Evolutionary conservation across 2,329 filamentous ascomycete genomes (phyloP).

Genomic region (Diaporthe amygdali): DNA sequence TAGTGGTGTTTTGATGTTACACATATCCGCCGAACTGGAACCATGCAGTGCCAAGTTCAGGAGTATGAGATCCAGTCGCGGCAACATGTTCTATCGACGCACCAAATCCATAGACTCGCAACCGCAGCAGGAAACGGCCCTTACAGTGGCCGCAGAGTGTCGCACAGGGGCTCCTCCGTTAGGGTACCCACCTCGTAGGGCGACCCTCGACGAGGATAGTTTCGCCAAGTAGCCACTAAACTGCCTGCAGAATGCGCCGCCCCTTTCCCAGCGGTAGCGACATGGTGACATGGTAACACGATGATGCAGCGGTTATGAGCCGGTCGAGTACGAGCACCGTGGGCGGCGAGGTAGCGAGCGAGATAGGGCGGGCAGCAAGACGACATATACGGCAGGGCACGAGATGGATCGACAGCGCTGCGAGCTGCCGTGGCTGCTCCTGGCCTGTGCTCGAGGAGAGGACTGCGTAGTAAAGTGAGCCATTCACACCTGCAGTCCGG

Average conservation of each 20-base stretch:
- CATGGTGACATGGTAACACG: not conserved
- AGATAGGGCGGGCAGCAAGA: not conserved
- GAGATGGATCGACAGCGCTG: not conserved
- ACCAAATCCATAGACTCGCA: not conserved
- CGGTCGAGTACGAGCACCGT: not conserved
- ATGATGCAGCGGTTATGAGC: not conserved
- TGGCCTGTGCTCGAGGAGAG: not conserved
- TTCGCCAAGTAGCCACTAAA: slow-evolving; percentile 3
- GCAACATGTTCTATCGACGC: not conserved
- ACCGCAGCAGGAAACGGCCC: not conserved
- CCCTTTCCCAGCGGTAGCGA: not conserved
- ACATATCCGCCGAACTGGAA: slow-evolving; percentile 16
- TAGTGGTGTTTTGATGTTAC: slow-evolving; percentile 2
- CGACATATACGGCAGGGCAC: not conserved
- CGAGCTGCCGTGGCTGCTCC: too few species aligned
- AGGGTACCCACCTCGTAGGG: slow-evolving; percentile 2
- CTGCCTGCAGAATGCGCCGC: not conserved
- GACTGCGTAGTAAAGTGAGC: not conserved
- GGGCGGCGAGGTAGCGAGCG: not conserved
- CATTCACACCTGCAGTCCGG: not conserved
- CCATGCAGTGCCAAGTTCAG: not conserved
- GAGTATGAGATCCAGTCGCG: not conserved
- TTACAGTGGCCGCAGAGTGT: not conserved
- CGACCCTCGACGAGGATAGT: not conserved
- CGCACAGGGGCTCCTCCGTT: not conserved